Conservation (phyloP, 2,329 filamentous ascomycete genomes). For the Gaeumannomyces sp. region DNA sequence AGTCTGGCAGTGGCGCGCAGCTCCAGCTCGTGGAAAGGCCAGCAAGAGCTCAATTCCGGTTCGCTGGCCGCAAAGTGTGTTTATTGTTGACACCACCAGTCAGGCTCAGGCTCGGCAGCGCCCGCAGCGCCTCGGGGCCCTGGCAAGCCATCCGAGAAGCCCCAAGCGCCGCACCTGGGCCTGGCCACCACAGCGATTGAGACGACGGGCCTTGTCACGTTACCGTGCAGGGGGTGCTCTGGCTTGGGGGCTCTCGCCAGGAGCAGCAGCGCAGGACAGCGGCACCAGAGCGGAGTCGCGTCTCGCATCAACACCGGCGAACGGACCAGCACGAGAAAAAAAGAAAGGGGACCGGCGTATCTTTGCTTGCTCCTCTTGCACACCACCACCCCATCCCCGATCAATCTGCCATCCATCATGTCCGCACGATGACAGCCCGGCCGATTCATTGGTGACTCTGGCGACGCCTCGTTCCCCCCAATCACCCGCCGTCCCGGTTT, state of each 20-base stretch:
- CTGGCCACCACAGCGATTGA: neutral
- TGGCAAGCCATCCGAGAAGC: neutral
- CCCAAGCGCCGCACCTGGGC: neutral
- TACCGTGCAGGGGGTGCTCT: neutral
- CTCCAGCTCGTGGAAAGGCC: no score
- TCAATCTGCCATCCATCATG: slow-evolving; percentile 23
- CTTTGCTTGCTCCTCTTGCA: slow-evolving; percentile 7
- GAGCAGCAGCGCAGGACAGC: neutral
- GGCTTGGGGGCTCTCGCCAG: neutral
- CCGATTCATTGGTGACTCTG: slow-evolving; percentile 29
- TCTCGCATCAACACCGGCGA: slow-evolving; percentile 11
- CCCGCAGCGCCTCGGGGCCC: no score
- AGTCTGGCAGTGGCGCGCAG: no score
- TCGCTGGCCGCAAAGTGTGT: neutral
- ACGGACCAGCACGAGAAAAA: slow-evolving; percentile 11
- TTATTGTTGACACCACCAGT: neutral
- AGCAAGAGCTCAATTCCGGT: no score
- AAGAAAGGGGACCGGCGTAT: slow-evolving; percentile 11
- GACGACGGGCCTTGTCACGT: neutral
- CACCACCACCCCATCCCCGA: slow-evolving; percentile 20
- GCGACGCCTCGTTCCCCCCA: slow-evolving; percentile 10
- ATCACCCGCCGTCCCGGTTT: slow-evolving; percentile 10
- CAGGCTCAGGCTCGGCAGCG: neutral
- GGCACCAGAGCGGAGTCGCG: slow-evolving; percentile 10
- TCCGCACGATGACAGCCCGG: slow-evolving; percentile 39